Evolutionary conservation across 2,329 filamentous ascomycete genomes (phyloP), one percentile per base, ranked within the genome.

Genomic region (Microdochium trichocladiopsis): DNA sequence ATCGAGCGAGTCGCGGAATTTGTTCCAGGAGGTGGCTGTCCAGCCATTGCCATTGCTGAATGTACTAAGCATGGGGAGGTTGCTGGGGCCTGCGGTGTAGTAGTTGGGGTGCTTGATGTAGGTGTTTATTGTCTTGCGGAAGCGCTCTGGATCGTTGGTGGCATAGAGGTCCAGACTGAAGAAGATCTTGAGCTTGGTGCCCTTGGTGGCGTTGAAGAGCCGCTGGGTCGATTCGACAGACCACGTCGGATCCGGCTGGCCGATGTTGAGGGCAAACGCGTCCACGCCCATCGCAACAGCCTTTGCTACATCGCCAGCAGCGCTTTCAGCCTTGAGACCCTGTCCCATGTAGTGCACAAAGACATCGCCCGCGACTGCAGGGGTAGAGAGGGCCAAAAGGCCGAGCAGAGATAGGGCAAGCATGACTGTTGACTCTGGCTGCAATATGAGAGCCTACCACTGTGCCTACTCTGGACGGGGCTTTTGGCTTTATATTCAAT

Each of bases 261-360:
- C 66, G n/a, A 69, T 60, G 50, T 69, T 69, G 5, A 69, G 55
- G 8, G 66, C 66, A 52, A 70, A 69, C 6, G 61, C 67, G 31
- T 65, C 61, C 43, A 69, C 57, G 50, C 64, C 63, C 14, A 62
- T 58, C 8, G 53, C 55, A n/a, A 55, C 55, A 18, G 64, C 69
- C 21, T 63, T 58, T 28, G 65, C 55, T 49, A 69, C 60, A 52
- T 69, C 66, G 51, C 57, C 56, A 33, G 57, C 48, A 9, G 59
- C 62, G 51, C 64, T 61, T 37, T 58, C 56, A 9, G 59, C 58
- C 50, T 48, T 57, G 10, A 57, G 21, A 25, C 61, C 57, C 58
- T 31, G 58, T 54, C 61, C 62, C 55, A 63, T 56, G 45, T 64
- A 63, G 49, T 63, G 62, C 33, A 59, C 60, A 49, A 63, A 63